A percentile compares a stretch with the other conserved stretches of the same genome.
Conservation (phyloP, 179 eudicot species). For the Silene noctiflora region DNA sequence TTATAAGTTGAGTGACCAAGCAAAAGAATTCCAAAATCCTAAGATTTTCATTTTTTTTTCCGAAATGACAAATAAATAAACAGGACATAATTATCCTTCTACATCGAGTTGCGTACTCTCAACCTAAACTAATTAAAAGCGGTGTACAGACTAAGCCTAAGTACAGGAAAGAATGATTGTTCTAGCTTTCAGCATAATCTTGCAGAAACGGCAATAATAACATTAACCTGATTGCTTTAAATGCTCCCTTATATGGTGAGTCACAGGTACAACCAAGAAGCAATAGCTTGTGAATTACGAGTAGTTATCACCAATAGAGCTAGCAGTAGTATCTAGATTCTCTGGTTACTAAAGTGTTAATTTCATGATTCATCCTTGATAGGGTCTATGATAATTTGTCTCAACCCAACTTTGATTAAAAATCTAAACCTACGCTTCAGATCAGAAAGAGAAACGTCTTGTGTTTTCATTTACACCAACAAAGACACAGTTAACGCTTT, state of each 20-base stretch:
- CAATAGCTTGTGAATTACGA: neutral
- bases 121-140: neutral
- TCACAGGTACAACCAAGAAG: neutral
- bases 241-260: neutral
- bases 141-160: neutral
- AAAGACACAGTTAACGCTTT: neutral
- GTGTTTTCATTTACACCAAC: neutral
- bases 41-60: neutral
- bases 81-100: too few relatives aligned
- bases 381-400: neutral
- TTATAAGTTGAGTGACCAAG: constrained; percentile 6
- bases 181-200: neutral
- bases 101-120: neutral
- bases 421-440: neutral
- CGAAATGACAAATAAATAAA: neutral
- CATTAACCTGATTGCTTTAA: neutral
- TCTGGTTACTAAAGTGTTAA: neutral
- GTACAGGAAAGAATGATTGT: neutral
- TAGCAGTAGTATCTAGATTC: neutral
- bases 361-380: neutral
- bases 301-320: neutral
- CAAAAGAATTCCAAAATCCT: neutral
- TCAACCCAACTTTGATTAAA: neutral
- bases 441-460: neutral
- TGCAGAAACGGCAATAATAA: neutral